phyloP scores from a whole-genome alignment of 2,329 filamentous ascomycete species.

The Knoxdaviesia capensis region DNA sequence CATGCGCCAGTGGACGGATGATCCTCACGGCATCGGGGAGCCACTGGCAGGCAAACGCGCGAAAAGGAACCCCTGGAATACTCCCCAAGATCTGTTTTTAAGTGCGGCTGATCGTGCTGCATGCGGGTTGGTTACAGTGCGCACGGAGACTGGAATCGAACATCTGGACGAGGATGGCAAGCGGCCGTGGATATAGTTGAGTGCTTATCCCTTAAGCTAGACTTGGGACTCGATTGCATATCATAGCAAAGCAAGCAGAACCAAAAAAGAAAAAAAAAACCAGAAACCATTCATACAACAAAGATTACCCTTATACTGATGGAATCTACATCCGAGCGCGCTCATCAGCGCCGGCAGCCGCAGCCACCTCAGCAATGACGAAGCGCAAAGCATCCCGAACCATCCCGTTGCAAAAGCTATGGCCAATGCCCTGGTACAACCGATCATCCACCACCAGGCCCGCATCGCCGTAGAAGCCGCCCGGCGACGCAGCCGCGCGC shows the following conservation, averaged over 20 bases:
- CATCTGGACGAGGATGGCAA: slow-evolving; percentile 16
- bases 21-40: slow-evolving; percentile 28
- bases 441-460: slow-evolving; percentile 39
- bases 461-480: slow-evolving; percentile 31
- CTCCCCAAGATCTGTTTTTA: slow-evolving; percentile 23
- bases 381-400: slow-evolving; percentile 43
- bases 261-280: no score
- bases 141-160: slow-evolving; percentile 15
- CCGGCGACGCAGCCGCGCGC: slow-evolving; percentile 29
- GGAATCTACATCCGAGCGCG: background rate
- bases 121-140: slow-evolving; percentile 18
- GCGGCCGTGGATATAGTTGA: slow-evolving; percentile 18
- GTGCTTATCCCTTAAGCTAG: background rate
- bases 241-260: no score
- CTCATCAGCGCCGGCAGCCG: slow-evolving; percentile 8
- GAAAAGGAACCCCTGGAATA: slow-evolving; percentile 27
- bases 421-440: slow-evolving; percentile 47
- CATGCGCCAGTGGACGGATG: slow-evolving; percentile 25
- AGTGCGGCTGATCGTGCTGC: slow-evolving; percentile 12
- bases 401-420: slow-evolving; percentile 51
- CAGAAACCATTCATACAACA: background rate
- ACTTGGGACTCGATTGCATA: background rate
- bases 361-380: slow-evolving; percentile 26
- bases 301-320: background rate
- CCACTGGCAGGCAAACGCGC: slow-evolving; percentile 25